A percentile compares a stretch with the other conserved stretches of the same genome.
These are phyloP conservation scores for Dactylorhiza incarnata DNA, from an alignment of 106 monocot genomes.

Conservation along the genomic window DNA sequence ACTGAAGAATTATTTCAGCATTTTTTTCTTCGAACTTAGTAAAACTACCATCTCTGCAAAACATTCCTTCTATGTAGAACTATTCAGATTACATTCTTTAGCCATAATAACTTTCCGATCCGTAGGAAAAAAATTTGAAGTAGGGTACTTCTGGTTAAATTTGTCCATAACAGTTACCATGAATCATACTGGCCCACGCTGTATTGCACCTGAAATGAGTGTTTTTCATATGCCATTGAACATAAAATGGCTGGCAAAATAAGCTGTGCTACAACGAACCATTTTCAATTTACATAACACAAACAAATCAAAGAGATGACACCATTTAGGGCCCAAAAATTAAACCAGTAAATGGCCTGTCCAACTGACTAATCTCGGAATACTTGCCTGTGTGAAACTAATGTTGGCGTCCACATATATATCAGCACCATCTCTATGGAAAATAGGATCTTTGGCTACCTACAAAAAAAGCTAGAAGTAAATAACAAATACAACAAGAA, in stretches of 20 bases:
- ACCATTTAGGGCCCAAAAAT: neutral
- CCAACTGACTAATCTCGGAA: neutral
- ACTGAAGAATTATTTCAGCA: neutral
- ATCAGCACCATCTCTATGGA: conserved; percentile 83
- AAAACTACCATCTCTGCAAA: neutral
- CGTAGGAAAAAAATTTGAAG: neutral
- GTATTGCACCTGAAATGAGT: too few relatives aligned
- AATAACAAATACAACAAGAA: neutral
- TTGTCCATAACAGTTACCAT: neutral
- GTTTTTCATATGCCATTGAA: too few relatives aligned
- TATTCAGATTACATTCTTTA: neutral
- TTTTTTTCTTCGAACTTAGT: neutral
- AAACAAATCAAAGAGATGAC: neutral
- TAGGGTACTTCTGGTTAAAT: neutral
- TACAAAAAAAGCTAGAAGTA: conserved; percentile 14
- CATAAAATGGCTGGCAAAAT: too few relatives aligned
- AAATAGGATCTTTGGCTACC: conserved; percentile 80
- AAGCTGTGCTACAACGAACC: too few relatives aligned
- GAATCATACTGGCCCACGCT: too few relatives aligned
- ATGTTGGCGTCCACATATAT: conserved; percentile 74
- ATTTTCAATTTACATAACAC: too few relatives aligned
- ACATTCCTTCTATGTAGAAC: neutral
- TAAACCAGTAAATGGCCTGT: neutral
- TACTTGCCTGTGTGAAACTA: conserved; percentile 72
- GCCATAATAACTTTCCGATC: neutral